Conservation (phyloP, 2,329 filamentous ascomycete genomes). For the Diaporthe velutina region DNA sequence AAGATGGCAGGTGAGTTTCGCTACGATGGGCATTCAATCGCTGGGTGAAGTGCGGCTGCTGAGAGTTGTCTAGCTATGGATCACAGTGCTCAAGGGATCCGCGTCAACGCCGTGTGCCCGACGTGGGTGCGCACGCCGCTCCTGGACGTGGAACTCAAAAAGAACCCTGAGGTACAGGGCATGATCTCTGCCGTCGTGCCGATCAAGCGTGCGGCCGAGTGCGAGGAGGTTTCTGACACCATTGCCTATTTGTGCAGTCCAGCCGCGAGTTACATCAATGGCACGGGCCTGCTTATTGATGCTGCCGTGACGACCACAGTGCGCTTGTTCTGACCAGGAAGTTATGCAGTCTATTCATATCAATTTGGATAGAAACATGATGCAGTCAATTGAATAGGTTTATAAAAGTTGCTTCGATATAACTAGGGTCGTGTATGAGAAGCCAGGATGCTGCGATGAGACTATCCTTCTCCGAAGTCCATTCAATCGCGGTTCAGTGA, state of each 20-base stretch:
- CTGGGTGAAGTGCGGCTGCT: not conserved
- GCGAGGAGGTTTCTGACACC: constrained; percentile 41
- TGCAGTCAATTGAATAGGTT: no score
- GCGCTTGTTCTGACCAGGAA: constrained; percentile 38
- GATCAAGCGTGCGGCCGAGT: constrained; percentile 40
- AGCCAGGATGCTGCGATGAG: no score
- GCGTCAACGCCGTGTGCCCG: constrained; percentile 42
- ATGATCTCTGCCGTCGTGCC: constrained; percentile 39
- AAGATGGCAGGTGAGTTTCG: constrained; percentile 39
- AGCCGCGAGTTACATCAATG: constrained; percentile 42
- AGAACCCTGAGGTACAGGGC: constrained; percentile 40
- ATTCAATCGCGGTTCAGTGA: no score
- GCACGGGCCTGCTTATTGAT: constrained; percentile 40
- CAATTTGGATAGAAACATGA: no score
- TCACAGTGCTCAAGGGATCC: constrained; percentile 39
- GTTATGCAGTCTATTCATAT: no score
- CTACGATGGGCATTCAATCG: no score
- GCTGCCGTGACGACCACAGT: constrained; percentile 41
- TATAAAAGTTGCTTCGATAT: no score
- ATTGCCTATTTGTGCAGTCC: constrained; percentile 42
- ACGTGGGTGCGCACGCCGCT: constrained; percentile 41
- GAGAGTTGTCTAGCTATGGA: constrained; percentile 36
- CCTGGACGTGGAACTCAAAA: constrained; percentile 37
- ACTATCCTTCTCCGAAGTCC: no score
- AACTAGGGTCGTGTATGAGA: no score